A percentile compares a stretch with the other conserved stretches of the same genome.
phyloP scores from a whole-genome alignment of 768 basidiomycete genomes.

The Chalciporus piperatus region DNA sequence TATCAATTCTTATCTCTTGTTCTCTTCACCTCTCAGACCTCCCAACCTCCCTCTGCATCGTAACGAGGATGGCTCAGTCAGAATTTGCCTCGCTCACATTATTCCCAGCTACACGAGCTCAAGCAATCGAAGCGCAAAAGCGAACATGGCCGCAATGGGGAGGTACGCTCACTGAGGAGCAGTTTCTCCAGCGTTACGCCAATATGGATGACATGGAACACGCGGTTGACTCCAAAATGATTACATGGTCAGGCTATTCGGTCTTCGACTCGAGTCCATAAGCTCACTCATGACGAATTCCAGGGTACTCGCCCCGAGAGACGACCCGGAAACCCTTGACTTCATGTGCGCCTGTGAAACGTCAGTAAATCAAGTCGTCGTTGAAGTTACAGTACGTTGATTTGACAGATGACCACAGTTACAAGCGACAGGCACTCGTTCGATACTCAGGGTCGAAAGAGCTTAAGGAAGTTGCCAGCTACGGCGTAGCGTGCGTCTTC shows the following conservation, averaged over 20 bases:
- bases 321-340: slow-evolving; percentile 46
- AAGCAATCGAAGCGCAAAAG: slow-evolving; percentile 40
- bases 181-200: slow-evolving; percentile 44
- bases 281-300: neutral
- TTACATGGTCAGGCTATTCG: slow-evolving; percentile 43
- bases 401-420: slow-evolving; percentile 22
- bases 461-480: slow-evolving; percentile 39
- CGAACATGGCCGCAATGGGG: slow-evolving; percentile 44
- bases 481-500: slow-evolving; percentile 57
- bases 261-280: neutral
- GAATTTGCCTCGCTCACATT: slow-evolving; percentile 36
- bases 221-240: slow-evolving; percentile 42
- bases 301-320: slow-evolving; percentile 59
- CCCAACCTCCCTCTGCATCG: too few relatives aligned
- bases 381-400: neutral
- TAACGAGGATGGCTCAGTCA: slow-evolving; percentile 5
- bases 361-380: slow-evolving; percentile 33
- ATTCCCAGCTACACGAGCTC: slow-evolving; percentile 47
- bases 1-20: neutral
- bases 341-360: slow-evolving; percentile 64
- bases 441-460: slow-evolving; percentile 23
- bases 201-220: slow-evolving; percentile 42
- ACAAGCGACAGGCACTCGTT: slow-evolving; percentile 32
- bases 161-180: slow-evolving; percentile 39
- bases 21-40: neutral